Evolutionary conservation across 2,329 filamentous ascomycete species (phyloP).

Genomic region (Fusarium sp.): DNA sequence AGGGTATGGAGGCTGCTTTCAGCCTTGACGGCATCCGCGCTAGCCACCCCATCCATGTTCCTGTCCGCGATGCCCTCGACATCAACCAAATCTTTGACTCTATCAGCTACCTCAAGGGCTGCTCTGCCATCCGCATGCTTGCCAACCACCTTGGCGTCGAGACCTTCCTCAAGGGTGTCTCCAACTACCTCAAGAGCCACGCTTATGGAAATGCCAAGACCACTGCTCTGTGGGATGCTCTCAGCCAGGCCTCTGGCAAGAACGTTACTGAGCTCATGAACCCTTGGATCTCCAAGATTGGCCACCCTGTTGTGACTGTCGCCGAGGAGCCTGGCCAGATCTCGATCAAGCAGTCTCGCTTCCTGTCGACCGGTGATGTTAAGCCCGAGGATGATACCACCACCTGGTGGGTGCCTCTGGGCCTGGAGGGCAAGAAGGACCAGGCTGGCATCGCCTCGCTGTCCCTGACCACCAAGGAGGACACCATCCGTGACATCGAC

Average conservation of each 20-base stretch:
- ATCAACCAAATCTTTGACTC: constrained; percentile 98
- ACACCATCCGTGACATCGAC: constrained; percentile 80
- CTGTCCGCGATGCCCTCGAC: constrained; percentile 91
- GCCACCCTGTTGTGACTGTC: constrained; percentile 90
- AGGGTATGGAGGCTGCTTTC: constrained; percentile 93
- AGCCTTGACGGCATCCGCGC: constrained; percentile 89
- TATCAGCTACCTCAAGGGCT: constrained; percentile 97
- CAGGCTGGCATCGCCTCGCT: constrained; percentile 71
- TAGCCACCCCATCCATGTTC: constrained; percentile 96
- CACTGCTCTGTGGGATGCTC: constrained; percentile 88
- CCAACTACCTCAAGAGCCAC: constrained; percentile 88
- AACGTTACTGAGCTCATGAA: constrained; percentile 91
- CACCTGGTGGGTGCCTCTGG: constrained; percentile 95
- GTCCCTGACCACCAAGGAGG: constrained; percentile 80
- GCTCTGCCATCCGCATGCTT: constrained; percentile 96
- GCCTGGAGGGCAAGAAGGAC: constrained; percentile 80
- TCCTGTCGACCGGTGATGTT: constrained; percentile 91
- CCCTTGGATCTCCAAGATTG: constrained; percentile 95
- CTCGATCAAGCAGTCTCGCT: constrained; percentile 85
- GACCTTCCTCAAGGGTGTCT: constrained; percentile 90
- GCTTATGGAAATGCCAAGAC: constrained; percentile 93
- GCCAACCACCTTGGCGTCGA: constrained; percentile 89
- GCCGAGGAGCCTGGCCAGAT: constrained; percentile 87
- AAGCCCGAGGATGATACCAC: constrained; percentile 92
- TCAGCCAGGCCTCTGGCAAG: constrained; percentile 87